phyloP scores from a whole-genome alignment of 331 rosid species.

The Dryas integrifolia region DNA sequence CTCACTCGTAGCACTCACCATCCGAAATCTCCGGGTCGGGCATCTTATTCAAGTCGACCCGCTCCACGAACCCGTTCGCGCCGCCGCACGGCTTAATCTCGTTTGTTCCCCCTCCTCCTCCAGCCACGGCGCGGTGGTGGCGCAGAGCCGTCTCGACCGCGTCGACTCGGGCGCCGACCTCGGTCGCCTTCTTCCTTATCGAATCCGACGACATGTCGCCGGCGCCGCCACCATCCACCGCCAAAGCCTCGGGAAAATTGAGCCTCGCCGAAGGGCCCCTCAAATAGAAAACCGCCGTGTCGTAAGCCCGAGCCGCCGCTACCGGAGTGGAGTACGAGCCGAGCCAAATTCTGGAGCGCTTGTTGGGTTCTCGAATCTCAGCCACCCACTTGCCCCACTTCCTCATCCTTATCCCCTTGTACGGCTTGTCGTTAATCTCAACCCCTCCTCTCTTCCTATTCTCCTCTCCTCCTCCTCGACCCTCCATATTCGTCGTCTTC shows the following conservation, averaged over 20 bases:
- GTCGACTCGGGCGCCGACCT: conserved; percentile 91
- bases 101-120: conserved; percentile 16
- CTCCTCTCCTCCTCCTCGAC: conserved; percentile 17
- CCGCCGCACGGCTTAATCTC: conserved; percentile 23
- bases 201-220: conserved; percentile 84
- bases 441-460: conserved; percentile 34
- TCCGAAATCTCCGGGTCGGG: conserved; percentile 67
- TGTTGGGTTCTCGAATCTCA: conserved; percentile 95
- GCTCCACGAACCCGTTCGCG: conserved; percentile 45
- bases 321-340: conserved; percentile 92
- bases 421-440: conserved; percentile 53
- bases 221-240: conserved; percentile 32
- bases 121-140: conserved; percentile 25
- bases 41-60: conserved; percentile 56
- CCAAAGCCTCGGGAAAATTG: conserved; percentile 70
- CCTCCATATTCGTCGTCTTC: conserved; percentile 24
- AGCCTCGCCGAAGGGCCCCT: conserved; percentile 95
- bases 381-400: conserved; percentile 99
- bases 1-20: conserved; percentile 50
- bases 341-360: conserved; percentile 95
- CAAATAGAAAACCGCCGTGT: conserved; percentile 84
- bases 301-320: conserved; percentile 97
- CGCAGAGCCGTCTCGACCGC: conserved; percentile 62
- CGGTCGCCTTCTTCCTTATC: conserved; percentile 81
- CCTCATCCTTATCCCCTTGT: conserved; percentile 98